Percentiles rank a stretch among this genome's conserved stretches.
Evolutionary conservation across 768 basidiomycete species (phyloP).

Genomic region (Psilocybe cubensis): DNA sequence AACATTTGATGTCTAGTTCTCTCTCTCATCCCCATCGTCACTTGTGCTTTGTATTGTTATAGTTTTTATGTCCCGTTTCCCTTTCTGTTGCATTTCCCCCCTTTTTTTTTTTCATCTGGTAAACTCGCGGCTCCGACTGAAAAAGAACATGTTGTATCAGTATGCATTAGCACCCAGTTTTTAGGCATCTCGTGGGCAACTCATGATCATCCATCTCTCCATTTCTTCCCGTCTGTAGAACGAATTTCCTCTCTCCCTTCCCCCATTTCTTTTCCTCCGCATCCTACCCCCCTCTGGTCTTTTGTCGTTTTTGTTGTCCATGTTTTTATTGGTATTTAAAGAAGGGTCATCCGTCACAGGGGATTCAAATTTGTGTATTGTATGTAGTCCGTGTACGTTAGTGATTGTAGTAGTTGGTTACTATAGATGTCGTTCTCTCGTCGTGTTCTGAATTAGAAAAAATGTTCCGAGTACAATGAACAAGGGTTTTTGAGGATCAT

Average conservation of each 20-base stretch:
- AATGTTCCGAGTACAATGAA: too few species aligned
- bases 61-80: neutral
- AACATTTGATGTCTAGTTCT: slow-evolving; percentile 14
- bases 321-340: slow-evolving; percentile 13
- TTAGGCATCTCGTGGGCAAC: slow-evolving; percentile 6
- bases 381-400: slow-evolving; percentile 3
- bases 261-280: too few species aligned
- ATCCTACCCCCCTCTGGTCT: too few species aligned
- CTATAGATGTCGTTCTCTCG: slow-evolving; percentile 3
- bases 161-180: too few species aligned
- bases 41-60: slow-evolving; percentile 5
- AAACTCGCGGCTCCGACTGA: slow-evolving; percentile 11
- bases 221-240: slow-evolving; percentile 9
- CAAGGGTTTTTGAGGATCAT: too few species aligned
- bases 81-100: neutral
- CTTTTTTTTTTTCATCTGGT: slow-evolving; percentile 4
- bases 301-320: neutral
- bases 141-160: too few species aligned
- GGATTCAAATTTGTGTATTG: slow-evolving; percentile 2
- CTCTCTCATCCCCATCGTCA: slow-evolving; percentile 10
- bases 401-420: neutral
- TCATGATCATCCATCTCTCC: slow-evolving; percentile 8
- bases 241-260: neutral
- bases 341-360: neutral
- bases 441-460: neutral